Conservation (phyloP, 192 early-diverging fungal genomes). For the Mortierella antarctica region DNA sequence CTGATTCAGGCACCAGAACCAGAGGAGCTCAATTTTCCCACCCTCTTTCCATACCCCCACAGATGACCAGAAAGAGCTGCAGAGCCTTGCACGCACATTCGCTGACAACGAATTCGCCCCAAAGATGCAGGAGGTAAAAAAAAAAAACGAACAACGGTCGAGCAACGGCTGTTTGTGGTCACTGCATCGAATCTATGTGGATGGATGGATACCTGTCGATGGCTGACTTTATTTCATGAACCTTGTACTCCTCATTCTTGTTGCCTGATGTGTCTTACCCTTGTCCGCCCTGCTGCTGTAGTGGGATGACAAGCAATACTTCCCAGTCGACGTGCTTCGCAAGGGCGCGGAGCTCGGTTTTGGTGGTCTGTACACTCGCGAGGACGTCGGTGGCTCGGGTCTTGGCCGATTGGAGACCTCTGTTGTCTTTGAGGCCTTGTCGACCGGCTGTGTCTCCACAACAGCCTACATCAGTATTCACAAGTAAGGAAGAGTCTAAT, state of each 20-base stretch:
- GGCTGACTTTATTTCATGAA: not conserved
- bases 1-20: not conserved
- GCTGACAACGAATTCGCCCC: constrained; percentile 66
- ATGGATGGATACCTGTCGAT: not conserved
- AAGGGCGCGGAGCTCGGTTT: constrained; percentile 69
- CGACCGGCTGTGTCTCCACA: constrained; percentile 62
- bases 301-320: constrained; percentile 64
- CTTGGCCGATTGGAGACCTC: constrained; percentile 61
- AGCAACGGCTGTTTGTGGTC: not conserved
- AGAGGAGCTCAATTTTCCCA: not conserved
- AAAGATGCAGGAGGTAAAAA: constrained; percentile 62
- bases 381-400: constrained; percentile 64
- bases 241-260: not conserved
- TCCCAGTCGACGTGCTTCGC: constrained; percentile 59
- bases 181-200: not conserved
- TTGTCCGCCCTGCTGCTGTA: not conserved
- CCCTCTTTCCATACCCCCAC: constrained; percentile 11
- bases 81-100: constrained; percentile 59
- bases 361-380: constrained; percentile 57
- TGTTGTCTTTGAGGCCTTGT: constrained; percentile 66
- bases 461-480: constrained; percentile 70
- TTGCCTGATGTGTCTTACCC: not conserved
- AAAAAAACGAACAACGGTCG: not conserved
- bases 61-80: constrained; percentile 62
- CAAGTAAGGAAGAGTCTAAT: constrained; percentile 33